phyloP scores from a whole-genome alignment of 2,329 filamentous ascomycete species.

The Davidsoniella neocaledoniae region DNA sequence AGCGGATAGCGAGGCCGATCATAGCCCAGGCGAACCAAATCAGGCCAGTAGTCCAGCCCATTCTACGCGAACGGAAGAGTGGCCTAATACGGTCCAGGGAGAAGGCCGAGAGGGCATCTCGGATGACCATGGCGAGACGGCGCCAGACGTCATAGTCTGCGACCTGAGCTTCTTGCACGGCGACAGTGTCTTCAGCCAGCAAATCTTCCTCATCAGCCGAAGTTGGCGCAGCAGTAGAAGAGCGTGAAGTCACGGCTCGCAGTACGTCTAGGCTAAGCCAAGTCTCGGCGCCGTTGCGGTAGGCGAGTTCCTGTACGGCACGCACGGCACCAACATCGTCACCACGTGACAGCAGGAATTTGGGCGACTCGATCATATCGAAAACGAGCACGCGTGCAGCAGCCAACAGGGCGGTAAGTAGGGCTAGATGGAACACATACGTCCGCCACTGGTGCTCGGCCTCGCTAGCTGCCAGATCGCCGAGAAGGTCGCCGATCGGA shows the following conservation, averaged over 20 bases:
- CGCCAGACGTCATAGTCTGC: no score
- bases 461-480: not conserved
- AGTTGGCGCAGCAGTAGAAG: not conserved
- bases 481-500: not conserved
- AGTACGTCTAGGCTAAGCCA: constrained; percentile 61
- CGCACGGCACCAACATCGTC: constrained; percentile 64
- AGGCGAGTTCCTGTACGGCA: constrained; percentile 62
- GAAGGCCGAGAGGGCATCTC: constrained; percentile 46
- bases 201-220: constrained; percentile 10
- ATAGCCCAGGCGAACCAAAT: constrained; percentile 70
- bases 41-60: constrained; percentile 33
- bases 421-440: constrained; percentile 53
- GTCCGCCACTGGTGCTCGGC: constrained; percentile 50
- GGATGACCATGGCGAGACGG: constrained; percentile 25
- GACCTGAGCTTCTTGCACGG: no score
- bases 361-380: constrained; percentile 70
- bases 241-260: constrained; percentile 31
- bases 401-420: constrained; percentile 63
- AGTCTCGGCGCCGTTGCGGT: constrained; percentile 50
- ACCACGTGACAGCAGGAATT: constrained; percentile 62
- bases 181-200: constrained; percentile 4
- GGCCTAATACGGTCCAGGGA: constrained; percentile 50
- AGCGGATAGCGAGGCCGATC: constrained; percentile 76
- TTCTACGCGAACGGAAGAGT: constrained; percentile 40
- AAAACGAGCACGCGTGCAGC: constrained; percentile 64